A percentile compares a stretch with the other conserved stretches of the same genome.
These are phyloP conservation scores for Suillus decipiens DNA, from an alignment of 768 basidiomycete genomes.

Conservation along the genomic window DNA sequence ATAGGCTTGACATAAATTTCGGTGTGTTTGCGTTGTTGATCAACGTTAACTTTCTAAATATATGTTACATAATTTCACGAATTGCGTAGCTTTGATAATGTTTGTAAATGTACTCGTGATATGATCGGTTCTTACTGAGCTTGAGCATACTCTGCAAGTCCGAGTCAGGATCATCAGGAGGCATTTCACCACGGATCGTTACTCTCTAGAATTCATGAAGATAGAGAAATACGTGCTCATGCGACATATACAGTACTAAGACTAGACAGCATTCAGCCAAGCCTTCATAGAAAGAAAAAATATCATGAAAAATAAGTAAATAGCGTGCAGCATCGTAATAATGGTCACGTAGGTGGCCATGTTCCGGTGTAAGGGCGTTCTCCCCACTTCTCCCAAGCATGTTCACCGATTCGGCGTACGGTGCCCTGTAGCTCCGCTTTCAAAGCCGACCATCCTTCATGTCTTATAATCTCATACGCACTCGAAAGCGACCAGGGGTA, in stretches of 20 bases:
- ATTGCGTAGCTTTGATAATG: no score
- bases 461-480: slow-evolving; percentile 39
- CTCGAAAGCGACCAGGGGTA: slow-evolving; percentile 39
- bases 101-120: no score
- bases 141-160: no score
- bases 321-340: slow-evolving; percentile 45
- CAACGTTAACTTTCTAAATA: no score
- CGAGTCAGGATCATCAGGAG: not conserved
- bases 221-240: not conserved
- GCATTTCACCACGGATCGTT: not conserved
- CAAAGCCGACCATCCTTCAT: slow-evolving; percentile 43
- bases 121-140: no score
- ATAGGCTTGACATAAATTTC: no score
- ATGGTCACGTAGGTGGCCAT: slow-evolving; percentile 32
- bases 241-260: not conserved
- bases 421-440: slow-evolving; percentile 40
- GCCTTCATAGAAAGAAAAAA: not conserved
- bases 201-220: not conserved
- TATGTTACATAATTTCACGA: no score
- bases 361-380: slow-evolving; percentile 22
- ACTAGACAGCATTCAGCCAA: not conserved
- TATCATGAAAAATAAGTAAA: slow-evolving; percentile 4
- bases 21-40: no score
- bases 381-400: slow-evolving; percentile 48
- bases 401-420: slow-evolving; percentile 38